Conservation (phyloP, 2,329 filamentous ascomycete genomes). For the Epicoccum nigrum region DNA sequence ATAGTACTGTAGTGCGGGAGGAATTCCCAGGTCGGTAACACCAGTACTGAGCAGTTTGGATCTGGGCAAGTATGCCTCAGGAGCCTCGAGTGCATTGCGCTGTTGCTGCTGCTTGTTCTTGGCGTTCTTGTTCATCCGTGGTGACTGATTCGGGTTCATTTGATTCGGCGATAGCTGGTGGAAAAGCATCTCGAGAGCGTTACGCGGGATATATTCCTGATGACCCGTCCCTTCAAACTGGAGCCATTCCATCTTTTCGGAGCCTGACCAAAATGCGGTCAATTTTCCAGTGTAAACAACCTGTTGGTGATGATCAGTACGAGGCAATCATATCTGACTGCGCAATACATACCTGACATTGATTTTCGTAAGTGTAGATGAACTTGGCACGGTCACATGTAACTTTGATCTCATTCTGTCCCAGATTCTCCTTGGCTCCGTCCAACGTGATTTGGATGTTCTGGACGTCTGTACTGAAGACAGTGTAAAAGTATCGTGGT, state of each 20-base stretch:
- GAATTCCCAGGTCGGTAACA: constrained; percentile 61
- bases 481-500: constrained; percentile 86
- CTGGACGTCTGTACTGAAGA: constrained; percentile 82
- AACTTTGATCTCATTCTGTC: constrained; percentile 73
- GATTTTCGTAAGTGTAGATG: constrained; percentile 87
- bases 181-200: constrained; percentile 57
- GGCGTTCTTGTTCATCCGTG: constrained; percentile 61
- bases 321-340: not conserved
- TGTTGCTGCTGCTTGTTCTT: constrained; percentile 55
- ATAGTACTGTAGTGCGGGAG: constrained; percentile 63
- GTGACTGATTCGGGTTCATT: constrained; percentile 61
- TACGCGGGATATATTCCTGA: constrained; percentile 82
- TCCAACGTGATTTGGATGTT: constrained; percentile 88
- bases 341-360: constrained; percentile 70
- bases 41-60: constrained; percentile 54
- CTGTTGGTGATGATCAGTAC: constrained; percentile 53
- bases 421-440: constrained; percentile 62
- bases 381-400: constrained; percentile 79
- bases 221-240: constrained; percentile 79
- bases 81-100: constrained; percentile 30
- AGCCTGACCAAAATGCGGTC: constrained; percentile 77
- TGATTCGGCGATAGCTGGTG: constrained; percentile 53
- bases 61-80: constrained; percentile 51
- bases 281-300: constrained; percentile 79
- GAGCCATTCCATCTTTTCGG: constrained; percentile 80